Evolutionary conservation across 140 eudicot genomes (phyloP).

Genomic region (Stevia rebaudiana): DNA sequence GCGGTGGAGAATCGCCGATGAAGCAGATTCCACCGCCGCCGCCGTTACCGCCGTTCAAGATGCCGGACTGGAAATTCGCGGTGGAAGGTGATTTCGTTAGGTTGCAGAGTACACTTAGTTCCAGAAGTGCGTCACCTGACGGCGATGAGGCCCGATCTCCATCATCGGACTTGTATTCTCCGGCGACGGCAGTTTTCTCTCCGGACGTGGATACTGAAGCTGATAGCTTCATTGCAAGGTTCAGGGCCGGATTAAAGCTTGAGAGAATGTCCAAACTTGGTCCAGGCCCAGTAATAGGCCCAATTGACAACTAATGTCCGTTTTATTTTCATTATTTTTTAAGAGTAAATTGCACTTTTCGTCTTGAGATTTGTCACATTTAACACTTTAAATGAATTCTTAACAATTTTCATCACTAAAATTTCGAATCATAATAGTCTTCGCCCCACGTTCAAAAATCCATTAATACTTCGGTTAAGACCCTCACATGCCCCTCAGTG

Average conservation of each 20-base stretch:
- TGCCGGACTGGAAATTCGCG: conserved; percentile 38
- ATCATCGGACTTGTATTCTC: conserved; percentile 19
- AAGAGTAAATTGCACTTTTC: too few species aligned
- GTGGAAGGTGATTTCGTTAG: conserved; percentile 41
- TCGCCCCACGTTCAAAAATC: too few species aligned
- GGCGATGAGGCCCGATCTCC: conserved; percentile 50
- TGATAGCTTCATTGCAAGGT: conserved; percentile 58
- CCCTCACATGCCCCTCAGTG: too few species aligned
- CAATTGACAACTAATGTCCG: conserved; percentile 18
- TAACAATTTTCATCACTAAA: too few species aligned
- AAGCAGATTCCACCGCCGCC: conserved; percentile 36
- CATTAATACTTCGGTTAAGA: too few species aligned
- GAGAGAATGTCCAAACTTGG: conserved; percentile 62
- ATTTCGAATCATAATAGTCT: too few species aligned
- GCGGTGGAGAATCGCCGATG: conserved; percentile 42
- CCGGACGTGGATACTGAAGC: conserved; percentile 80
- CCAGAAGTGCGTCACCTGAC: conserved; percentile 57
- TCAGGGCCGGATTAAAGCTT: conserved; percentile 50
- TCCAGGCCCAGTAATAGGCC: conserved; percentile 33
- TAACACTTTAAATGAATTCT: too few species aligned
- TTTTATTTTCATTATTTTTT: background rate
- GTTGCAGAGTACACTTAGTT: conserved; percentile 49
- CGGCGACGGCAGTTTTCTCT: conserved; percentile 30
- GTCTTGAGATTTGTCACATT: too few species aligned
- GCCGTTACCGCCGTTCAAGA: conserved; percentile 37